Base-by-base conservation (phyloP, 306 rosid species). In the Quercus berberidifolia region DNA sequence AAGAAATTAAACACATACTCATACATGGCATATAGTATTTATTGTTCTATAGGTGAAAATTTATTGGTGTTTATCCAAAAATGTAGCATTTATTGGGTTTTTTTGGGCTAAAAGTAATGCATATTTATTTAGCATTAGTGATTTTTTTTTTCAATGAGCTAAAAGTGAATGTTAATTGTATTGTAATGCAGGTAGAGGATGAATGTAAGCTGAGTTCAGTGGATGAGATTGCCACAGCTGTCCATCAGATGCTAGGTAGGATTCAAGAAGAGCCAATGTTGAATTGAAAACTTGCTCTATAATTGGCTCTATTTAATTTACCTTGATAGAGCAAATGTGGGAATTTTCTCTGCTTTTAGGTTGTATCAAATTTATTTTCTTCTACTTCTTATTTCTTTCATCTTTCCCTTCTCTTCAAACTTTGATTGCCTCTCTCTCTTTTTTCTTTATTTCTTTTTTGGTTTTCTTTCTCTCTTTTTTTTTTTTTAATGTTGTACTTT, bases 181-280 rank as follows among this genome's bases (percentile, higher is more conserved):
- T 8, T 28, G 38, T 33, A 3, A 63, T 77, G 85, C 78, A 91
- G 99, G 92, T 93, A 41, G 99, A 96, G 65, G 99, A 96, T 69
- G 97, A 88, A 59, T 93, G 99, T 77, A 85, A 82, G 81, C 87
- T 96, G 80, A 90, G 75, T 80, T 88, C 98, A 59, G 99, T 89
- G 74, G 98, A 93, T 80, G 99, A 93, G 75, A 93, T 96, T 74
- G 96, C 99, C 3, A 76, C 90, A 52, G 98, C 98, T 28, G 81
- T 90, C 81, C 85, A 88, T 80, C 91, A 91, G 87, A 86, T 91
- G 85, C 85, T 96, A 68, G 71, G 83, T 33, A 86, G 81, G 85
- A 96, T 96, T 78, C 91, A 91, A 76, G 89, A 89, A 74, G 99
- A 95, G 73, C 78, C 92, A 85, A 67, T 82, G 75, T 60, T 86